Conservation (phyloP, 148 eudicot genomes). For the Camellia lanceoleosa region DNA sequence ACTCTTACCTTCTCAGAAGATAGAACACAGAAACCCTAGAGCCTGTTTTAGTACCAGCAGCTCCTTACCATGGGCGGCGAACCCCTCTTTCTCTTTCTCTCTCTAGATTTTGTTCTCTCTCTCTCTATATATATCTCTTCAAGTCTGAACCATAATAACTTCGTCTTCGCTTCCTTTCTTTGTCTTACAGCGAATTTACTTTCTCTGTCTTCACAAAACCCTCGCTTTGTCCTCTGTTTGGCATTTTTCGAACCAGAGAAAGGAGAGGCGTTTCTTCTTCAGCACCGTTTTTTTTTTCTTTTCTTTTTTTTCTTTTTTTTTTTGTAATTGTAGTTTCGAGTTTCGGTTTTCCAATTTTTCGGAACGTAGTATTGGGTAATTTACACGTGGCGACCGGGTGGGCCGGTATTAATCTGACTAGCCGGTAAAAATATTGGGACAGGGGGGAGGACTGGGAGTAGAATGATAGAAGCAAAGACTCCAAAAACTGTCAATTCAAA, state of each 20-base stretch:
- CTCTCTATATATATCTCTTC: background rate
- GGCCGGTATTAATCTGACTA: background rate
- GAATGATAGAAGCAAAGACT: background rate
- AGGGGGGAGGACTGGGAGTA: too few relatives aligned
- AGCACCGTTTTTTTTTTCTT: background rate
- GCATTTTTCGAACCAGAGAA: constrained; percentile 5
- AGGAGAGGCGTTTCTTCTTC: constrained; percentile 11
- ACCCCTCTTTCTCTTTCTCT: background rate
- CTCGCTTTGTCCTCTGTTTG: constrained; percentile 6
- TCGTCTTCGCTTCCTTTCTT: background rate
- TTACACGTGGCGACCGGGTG: background rate
- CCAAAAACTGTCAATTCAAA: constrained; percentile 14
- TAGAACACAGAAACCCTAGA: constrained; percentile 2
- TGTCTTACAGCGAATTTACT: background rate
- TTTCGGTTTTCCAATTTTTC: background rate
- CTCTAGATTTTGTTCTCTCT: background rate
- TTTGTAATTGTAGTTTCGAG: too few relatives aligned
- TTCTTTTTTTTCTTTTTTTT: background rate
- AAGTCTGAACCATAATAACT: too few relatives aligned
- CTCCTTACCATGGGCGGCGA: background rate
- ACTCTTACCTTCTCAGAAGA: background rate
- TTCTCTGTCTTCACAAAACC: constrained; percentile 19
- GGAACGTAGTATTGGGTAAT: background rate
- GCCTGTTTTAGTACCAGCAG: constrained; percentile 9
- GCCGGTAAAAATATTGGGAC: background rate